A percentile compares a stretch with the other conserved stretches of the same genome.
Conservation (phyloP, 2,329 filamentous ascomycete species). For the Aspergillus sp. region DNA sequence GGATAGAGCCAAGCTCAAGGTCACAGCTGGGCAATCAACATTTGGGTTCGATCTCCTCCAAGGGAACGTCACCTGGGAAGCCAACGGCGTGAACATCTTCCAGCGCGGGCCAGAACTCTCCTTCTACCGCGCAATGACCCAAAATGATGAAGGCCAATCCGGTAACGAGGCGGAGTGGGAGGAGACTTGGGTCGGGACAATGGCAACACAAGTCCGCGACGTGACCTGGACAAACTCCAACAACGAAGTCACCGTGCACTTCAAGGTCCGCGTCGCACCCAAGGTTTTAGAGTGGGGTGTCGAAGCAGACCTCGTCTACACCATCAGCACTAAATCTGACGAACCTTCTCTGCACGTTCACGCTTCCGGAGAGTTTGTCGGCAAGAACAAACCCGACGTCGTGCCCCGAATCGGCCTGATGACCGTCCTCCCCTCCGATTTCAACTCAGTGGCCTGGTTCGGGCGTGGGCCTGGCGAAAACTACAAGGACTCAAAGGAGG, state of each 20-base stretch:
- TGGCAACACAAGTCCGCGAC: slow-evolving; percentile 39
- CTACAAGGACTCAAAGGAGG: slow-evolving; percentile 65
- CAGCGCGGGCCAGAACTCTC: slow-evolving; percentile 28
- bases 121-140: slow-evolving; percentile 65
- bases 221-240: slow-evolving; percentile 24
- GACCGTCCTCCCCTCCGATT: slow-evolving; percentile 49
- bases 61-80: slow-evolving; percentile 2
- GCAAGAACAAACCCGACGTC: slow-evolving; percentile 24
- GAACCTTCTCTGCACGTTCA: slow-evolving; percentile 36
- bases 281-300: slow-evolving; percentile 62
- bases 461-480: slow-evolving; percentile 65
- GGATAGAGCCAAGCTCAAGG: background rate
- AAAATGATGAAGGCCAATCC: slow-evolving; percentile 61
- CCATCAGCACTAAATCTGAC: slow-evolving; percentile 36
- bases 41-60: slow-evolving; percentile 1
- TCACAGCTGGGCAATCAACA: background rate
- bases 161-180: slow-evolving; percentile 56
- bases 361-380: slow-evolving; percentile 48
- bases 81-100: background rate
- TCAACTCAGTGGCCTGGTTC: slow-evolving; percentile 58
- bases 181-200: slow-evolving; percentile 37
- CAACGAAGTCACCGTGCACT: slow-evolving; percentile 36
- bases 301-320: slow-evolving; percentile 53
- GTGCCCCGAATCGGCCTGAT: slow-evolving; percentile 64
- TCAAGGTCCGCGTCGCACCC: slow-evolving; percentile 55